These are phyloP conservation scores for Saccharomycopsis phalli DNA, from an alignment of 1,139 yeast genomes.

Conservation along the genomic window DNA sequence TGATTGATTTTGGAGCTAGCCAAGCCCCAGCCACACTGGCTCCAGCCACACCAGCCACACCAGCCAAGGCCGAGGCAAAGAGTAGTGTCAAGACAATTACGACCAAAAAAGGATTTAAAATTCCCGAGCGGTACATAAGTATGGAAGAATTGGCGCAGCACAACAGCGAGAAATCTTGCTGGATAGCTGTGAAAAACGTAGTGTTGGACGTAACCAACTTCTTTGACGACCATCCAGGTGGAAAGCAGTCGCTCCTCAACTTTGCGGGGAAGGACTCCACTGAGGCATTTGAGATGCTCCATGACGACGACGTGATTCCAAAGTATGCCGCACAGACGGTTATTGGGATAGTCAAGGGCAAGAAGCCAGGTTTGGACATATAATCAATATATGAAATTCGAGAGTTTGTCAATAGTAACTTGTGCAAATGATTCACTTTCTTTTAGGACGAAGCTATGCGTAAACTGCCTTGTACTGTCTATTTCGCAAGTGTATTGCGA, in stretches of 20 bases:
- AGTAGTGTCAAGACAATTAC: slow-evolving; percentile 6
- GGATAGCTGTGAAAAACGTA: slow-evolving; percentile 53
- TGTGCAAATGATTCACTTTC: slow-evolving; percentile 15
- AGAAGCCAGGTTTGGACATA: slow-evolving; percentile 18
- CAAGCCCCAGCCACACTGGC: not conserved
- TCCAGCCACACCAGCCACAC: slow-evolving; percentile 2
- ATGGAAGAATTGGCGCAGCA: slow-evolving; percentile 43
- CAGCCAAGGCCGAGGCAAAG: slow-evolving; percentile 4
- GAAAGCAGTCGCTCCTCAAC: slow-evolving; percentile 43
- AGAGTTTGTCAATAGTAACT: slow-evolving; percentile 7
- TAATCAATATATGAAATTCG: not conserved
- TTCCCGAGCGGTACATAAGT: slow-evolving; percentile 26
- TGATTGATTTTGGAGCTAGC: slow-evolving; percentile 16
- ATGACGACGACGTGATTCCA: slow-evolving; percentile 21
- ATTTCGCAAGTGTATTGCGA: not conserved
- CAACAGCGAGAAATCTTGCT: slow-evolving; percentile 40
- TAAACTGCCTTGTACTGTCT: slow-evolving; percentile 6
- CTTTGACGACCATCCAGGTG: slow-evolving; percentile 51
- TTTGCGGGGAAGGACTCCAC: slow-evolving; percentile 59
- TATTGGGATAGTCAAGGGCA: slow-evolving; percentile 18
- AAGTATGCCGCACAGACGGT: slow-evolving; percentile 16
- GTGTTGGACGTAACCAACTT: slow-evolving; percentile 46
- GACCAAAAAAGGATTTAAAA: slow-evolving; percentile 18
- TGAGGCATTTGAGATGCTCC: slow-evolving; percentile 35
- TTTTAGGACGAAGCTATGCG: slow-evolving; percentile 18